Conservation (phyloP, 345 rosid species). For the Rhodamnia rubescens region DNA sequence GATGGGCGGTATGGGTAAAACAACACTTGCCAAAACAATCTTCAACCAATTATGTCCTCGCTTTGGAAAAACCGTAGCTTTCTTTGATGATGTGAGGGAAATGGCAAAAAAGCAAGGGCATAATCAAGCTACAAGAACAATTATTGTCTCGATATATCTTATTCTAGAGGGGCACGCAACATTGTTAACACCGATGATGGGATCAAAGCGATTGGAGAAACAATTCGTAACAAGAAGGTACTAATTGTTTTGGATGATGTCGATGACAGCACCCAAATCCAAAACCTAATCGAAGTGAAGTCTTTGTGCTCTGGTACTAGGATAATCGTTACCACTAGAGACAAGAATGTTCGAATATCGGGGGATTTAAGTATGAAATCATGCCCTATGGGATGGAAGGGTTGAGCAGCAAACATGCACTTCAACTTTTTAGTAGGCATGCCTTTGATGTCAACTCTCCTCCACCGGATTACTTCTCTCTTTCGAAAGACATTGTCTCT, state of each 20-base stretch:
- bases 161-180: accelerated
- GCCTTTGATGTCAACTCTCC: accelerated
- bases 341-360: accelerated
- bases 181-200: accelerated
- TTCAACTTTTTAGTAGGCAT: neutral
- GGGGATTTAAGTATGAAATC: neutral
- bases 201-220: neutral
- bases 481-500: neutral
- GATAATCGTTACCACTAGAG: neutral
- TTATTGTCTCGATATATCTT: neutral
- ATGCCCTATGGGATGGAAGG: accelerated
- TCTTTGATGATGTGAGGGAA: neutral
- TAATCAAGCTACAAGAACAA: neutral
- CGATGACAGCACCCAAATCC: accelerated
- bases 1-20: neutral
- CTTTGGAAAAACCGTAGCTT: neutral
- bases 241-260: neutral
- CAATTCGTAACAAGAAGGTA: neutral
- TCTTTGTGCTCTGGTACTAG: neutral
- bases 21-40: neutral
- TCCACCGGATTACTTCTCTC: accelerated
- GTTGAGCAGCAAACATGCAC: neutral
- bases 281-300: accelerated
- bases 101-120: neutral
- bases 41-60: neutral